Evolutionary conservation across 2,329 filamentous ascomycete species (phyloP), one percentile per base, ranked within the genome.

Genomic region (Ilyonectria sp.): DNA sequence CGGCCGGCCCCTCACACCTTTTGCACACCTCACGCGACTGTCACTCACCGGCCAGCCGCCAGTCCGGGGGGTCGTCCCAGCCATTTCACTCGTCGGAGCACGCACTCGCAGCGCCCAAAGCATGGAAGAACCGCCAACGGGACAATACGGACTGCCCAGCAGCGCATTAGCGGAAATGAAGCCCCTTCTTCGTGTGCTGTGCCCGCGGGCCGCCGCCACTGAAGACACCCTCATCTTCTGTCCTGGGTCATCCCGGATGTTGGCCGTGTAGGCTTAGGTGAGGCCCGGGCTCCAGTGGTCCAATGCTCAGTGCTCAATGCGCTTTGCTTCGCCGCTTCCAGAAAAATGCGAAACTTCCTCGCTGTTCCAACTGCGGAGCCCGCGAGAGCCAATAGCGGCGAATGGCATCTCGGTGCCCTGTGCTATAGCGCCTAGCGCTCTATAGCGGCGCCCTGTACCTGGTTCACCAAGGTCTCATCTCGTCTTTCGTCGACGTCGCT

Each of bases 271-370:
- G 44, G 56, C 44, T 19, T 35, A 63, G 44, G 43, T 49, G 46
- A 29, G 19, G 23, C 37, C 15, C 37, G 44, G 46, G 29, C 44
- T 47, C 46, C 37, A 37, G 17, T 29, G 47, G 57, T 50, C 52
- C 15, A 56, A 21, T 49, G 50, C 26, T 11, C 49, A 5, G 23
- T 26, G 21, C 21, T 21, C 15, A 56, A 21, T 49, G 50, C 26
- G 11, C 15, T 15, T n/a, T 33, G 17, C 49, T 54, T 61, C 37
- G 49, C 54, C 35, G 56, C 63, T 65, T 65, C 63, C 63, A 65
- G 63, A 65, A 65, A 46, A 60, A 57, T 46, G 33, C 63, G 35
- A 60, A 65, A 60, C 56, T 50, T 55, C 55, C 60, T 65, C 50
- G 31, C 56, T 47, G 43, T 19, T n/a, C 31, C 29, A 10, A 6